Conservation (phyloP, 495 filamentous ascomycete genomes). For the Aspergillus ostianus region DNA sequence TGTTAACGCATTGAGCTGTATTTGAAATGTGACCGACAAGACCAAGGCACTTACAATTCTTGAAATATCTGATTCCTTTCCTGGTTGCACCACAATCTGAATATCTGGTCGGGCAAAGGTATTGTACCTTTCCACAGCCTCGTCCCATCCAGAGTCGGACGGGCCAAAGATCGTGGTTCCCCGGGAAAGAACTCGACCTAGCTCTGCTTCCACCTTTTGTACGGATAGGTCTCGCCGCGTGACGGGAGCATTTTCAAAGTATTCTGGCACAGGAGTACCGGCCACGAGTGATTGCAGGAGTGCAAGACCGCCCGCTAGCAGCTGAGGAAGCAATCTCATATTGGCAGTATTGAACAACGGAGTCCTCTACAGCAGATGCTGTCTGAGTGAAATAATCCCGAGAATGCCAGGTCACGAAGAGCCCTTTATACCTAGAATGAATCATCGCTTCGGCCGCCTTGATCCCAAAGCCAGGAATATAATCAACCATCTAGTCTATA, state of each 20-base stretch:
- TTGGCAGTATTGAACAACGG: too few species aligned
- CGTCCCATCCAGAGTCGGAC: constrained; percentile 1
- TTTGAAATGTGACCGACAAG: background rate
- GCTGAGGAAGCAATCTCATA: too few species aligned
- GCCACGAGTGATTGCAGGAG: background rate
- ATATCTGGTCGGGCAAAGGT: constrained; percentile 2
- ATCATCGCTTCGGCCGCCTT: too few species aligned
- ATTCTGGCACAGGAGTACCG: background rate
- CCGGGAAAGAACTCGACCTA: constrained; percentile 1
- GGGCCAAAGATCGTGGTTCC: constrained; percentile 6
- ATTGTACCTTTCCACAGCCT: constrained; percentile 2
- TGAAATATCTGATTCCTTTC: constrained; percentile 3
- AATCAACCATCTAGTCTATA: too few species aligned
- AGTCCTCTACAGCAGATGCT: too few species aligned
- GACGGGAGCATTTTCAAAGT: constrained; percentile 1
- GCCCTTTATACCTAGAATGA: too few species aligned
- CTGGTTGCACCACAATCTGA: constrained; percentile 4
- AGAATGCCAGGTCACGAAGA: too few species aligned
- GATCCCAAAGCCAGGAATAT: too few species aligned
- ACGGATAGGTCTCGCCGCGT: constrained; percentile 6
- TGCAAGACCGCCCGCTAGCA: background rate
- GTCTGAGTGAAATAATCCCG: too few species aligned
- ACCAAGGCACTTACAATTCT: constrained; percentile 3
- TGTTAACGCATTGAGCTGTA: background rate
- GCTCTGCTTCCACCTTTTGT: background rate